Percentiles rank a stretch among this genome's conserved stretches.
phyloP scores from a whole-genome alignment of 140 eudicot species.

The Erigeron philadelphicus region DNA sequence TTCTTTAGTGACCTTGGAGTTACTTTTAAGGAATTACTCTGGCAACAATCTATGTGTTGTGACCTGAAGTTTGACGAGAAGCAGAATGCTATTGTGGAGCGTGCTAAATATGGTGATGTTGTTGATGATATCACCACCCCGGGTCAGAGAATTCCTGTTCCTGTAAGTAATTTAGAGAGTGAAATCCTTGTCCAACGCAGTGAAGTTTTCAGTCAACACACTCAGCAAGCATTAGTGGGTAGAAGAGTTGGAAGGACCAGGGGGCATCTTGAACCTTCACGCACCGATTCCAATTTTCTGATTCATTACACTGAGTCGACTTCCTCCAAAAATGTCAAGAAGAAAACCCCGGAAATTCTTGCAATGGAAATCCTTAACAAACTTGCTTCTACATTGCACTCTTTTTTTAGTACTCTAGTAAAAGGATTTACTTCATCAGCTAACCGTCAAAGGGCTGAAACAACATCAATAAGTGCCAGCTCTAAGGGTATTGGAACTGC shows the following conservation, averaged over 20 bases:
- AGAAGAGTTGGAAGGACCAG: not conserved
- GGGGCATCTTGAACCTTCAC: not conserved
- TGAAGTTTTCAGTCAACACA: not conserved
- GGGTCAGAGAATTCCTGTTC: not conserved
- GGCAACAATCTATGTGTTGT: conserved; percentile 58
- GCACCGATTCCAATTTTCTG: not conserved
- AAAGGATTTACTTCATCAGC: conserved; percentile 37
- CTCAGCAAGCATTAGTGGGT: not conserved
- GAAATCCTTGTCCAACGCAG: not conserved
- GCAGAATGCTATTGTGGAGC: conserved; percentile 22
- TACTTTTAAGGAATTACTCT: conserved; percentile 49
- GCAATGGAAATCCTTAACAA: conserved; percentile 47
- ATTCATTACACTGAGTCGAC: not conserved
- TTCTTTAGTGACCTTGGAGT: conserved; percentile 59
- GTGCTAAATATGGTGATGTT: conserved; percentile 36
- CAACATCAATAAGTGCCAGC: not conserved
- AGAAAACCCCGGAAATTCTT: conserved; percentile 49
- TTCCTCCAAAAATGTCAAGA: conserved; percentile 23
- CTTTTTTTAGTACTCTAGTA: conserved; percentile 53
- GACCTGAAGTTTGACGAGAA: conserved; percentile 53
- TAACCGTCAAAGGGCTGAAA: not conserved
- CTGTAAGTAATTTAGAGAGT: not conserved
- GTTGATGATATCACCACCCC: conserved; percentile 25
- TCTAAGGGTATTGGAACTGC: conserved; percentile 60
- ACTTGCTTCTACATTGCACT: conserved; percentile 50